Base-by-base conservation (phyloP, 495 filamentous ascomycete species). In the Penicillium steckii region DNA sequence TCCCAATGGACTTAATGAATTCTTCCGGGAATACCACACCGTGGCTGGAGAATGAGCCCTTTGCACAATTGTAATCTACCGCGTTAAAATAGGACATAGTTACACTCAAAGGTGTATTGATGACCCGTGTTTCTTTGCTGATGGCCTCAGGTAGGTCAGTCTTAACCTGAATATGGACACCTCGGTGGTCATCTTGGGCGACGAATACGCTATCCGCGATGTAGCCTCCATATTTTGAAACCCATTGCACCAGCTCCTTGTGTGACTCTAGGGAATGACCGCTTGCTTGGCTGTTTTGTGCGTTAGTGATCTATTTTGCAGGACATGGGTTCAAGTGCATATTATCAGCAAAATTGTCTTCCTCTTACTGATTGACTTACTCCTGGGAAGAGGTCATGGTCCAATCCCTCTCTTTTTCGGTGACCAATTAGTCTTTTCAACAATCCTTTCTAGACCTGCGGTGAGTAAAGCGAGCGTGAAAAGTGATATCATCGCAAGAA, bases 81-180 rank as follows among this genome's bases (percentile, higher is more conserved):
- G 75, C 76, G 44, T 81, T 80, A 49, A 78, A 77, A 55, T 79
- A 77, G 13, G 80, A 82, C 50, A 83, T 66, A 6, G 80, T 74
- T 2, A 77, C 59, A 2, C 57, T 48, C 18, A 80, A 56, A 0
- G 80, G 78, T 3, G 73, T 76, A 48, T 67, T 70, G 48, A 76
- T 71, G 18, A 77, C 67, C 17, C 62, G 60, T 15, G 72, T 75
- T 29, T 72, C 67, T 37, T 48, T 65, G 22, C 55, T 53, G 21
- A 68, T 48, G 4, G 63, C 18, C 3, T 58, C 30, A 6, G 55
- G 46, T 65, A 58, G 59, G 46, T 62, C 60, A 40, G 54, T 51
- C 37, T 60, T 66, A 37, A 76, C 76, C 55, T 75, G 70, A 12
- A 77, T 58, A 57, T 82, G 74, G 4, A 79, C 70, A 40, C 78